A percentile compares a stretch with the other conserved stretches of the same genome.
These are phyloP conservation scores for Cyberlindnera americana DNA, from an alignment of 805 yeast genomes.

Conservation along the genomic window DNA sequence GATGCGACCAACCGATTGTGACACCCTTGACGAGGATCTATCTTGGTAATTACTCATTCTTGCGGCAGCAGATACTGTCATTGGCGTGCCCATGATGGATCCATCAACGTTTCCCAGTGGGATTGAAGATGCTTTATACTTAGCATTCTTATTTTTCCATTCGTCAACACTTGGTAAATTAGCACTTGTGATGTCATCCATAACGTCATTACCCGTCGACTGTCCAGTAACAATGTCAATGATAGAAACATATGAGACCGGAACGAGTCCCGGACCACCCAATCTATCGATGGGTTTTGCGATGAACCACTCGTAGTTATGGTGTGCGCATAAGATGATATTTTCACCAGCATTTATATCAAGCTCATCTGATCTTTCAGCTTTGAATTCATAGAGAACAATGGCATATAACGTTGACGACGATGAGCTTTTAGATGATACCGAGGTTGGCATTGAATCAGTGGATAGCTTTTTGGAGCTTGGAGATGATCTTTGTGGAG, in stretches of 20 bases:
- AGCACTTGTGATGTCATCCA: constrained; percentile 58
- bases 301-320: constrained; percentile 95
- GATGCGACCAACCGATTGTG: constrained; percentile 9
- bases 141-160: constrained; percentile 90
- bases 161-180: constrained; percentile 89
- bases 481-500: constrained; percentile 11
- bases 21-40: constrained; percentile 3
- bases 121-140: constrained; percentile 86
- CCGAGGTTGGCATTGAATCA: constrained; percentile 23
- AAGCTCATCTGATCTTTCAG: constrained; percentile 76
- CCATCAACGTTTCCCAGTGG: constrained; percentile 60
- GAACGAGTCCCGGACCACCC: constrained; percentile 97
- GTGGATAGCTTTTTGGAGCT: constrained; percentile 20
- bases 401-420: constrained; percentile 67
- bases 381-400: constrained; percentile 80
- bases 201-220: constrained; percentile 51
- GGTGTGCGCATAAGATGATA: constrained; percentile 92
- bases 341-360: constrained; percentile 83
- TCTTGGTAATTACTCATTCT: constrained; percentile 8
- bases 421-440: constrained; percentile 14
- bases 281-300: constrained; percentile 93
- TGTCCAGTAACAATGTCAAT: constrained; percentile 69
- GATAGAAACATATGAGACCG: constrained; percentile 83
- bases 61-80: constrained; percentile 5
- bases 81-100: constrained; percentile 5